A percentile compares a stretch with the other conserved stretches of the same genome.
Conservation (phyloP, 345 rosid species). For the Brassica juncea region DNA sequence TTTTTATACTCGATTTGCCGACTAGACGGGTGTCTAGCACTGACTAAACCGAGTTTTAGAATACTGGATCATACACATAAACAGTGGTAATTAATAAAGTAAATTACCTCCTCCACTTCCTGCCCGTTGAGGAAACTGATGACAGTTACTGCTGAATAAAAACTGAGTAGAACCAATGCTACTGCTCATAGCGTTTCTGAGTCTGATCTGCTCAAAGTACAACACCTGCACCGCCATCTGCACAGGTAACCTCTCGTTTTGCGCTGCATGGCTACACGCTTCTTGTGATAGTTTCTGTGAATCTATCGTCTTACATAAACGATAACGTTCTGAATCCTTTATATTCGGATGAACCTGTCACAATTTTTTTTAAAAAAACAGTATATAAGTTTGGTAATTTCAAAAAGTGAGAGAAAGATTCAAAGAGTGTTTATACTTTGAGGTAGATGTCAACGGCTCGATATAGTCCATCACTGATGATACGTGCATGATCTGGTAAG, state of each 20-base stretch:
- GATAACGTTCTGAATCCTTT: conserved; percentile 84
- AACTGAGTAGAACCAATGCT: conserved; percentile 64
- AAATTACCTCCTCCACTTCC: conserved; percentile 70
- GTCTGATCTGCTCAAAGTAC: conserved; percentile 91
- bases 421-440: conserved; percentile 49
- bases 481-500: conserved; percentile 93
- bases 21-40: background rate
- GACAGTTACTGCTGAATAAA: conserved; percentile 56
- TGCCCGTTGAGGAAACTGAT: conserved; percentile 81
- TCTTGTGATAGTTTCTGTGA: conserved; percentile 96
- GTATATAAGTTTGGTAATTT: background rate
- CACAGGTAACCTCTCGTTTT: conserved; percentile 89
- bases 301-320: conserved; percentile 92
- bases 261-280: conserved; percentile 98
- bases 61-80: background rate
- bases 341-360: conserved; percentile 86
- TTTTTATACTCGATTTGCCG: too few relatives aligned
- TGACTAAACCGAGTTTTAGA: background rate
- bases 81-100: background rate
- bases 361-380: background rate
- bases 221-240: conserved; percentile 97
- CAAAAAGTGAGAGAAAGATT: background rate
- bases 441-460: conserved; percentile 92
- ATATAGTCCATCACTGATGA: conserved; percentile 86
- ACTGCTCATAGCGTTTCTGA: conserved; percentile 83